Evolutionary conservation across 768 basidiomycete genomes (phyloP), one percentile per base, ranked within the genome.

Genomic region (Kwoniella botswanensis): DNA sequence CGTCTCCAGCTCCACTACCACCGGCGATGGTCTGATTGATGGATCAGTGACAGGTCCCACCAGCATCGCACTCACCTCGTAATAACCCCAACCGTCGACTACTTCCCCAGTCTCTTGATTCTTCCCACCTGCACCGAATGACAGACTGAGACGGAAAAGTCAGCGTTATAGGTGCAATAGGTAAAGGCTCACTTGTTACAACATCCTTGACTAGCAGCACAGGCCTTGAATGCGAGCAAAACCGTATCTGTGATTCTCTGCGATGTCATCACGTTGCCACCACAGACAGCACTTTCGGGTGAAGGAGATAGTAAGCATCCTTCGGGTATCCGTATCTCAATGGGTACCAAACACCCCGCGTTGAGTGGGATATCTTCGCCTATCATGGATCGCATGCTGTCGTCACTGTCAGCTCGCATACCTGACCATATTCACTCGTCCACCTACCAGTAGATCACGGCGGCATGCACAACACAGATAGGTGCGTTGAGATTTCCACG

Each of bases 231-330:
- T 0, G 94, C 94, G 81, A 91, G 92, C 43, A 98, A 85, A 42
- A 98, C 92, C 2, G 95, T 93, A 79, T 98, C 95, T 1, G 95
- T 93, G 62, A 97, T 93, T 18, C 95, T 87, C 79, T 96, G 94
- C 10, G 63, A 64, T 5, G 68, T 70, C 68, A 70, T 70, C 24
- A 70, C 68, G 15, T 70, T 70, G 6, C 68, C 68, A 41, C 68
- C 68, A 24, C 68, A 95, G 5, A 96, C 93, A 0, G 94, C 95
- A 11, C 92, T 93, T 0, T 92, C 94, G 55, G 88, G 88, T 13
- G 91, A 92, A 0, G 94, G 95, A 5, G 89, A 88, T 35, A 98
- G 85, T 13, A 97, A 82, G 1, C 91, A 92, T 67, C 89, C 90
- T 24, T 86, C 82, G 0, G 94, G 94, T 44, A 97, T 91, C 71